Base-by-base conservation (phyloP, 768 basidiomycete species). In the Suillus sp. region DNA sequence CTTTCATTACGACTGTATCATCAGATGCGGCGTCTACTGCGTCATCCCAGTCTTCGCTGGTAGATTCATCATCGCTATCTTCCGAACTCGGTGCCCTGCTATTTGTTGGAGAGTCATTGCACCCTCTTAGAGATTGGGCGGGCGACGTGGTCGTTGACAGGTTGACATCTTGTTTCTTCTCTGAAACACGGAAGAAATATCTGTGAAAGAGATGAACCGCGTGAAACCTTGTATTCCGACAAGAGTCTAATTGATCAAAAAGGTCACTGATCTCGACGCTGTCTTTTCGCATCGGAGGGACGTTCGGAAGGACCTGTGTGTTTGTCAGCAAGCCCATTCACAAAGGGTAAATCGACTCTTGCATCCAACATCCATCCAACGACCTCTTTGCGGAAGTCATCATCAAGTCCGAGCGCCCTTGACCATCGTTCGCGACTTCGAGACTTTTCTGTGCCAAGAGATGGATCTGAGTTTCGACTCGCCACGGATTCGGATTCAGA, bases 161-260 rank as follows among this genome's bases (percentile, higher is more conserved):
- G 3, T 14, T 47, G 20, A 34, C 30, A 4, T 30, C 37, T 25
- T 0, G 30, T 20, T 13, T 38, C 62, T 32, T 66, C 37, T 25
- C 66, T 56, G 65, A 74, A 1, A 84, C 71, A 30, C 80, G 69
- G 35, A 78, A 75, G 66, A 86, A 83, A 63, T 86, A 90, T 22
- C 86, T 80, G 27, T 80, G 73, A 65, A 90, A 87, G 65, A 90
- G 72, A 69, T 85, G 82, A 0, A 78, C 84, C 0, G 88, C 88
- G 62, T 90, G 88, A 66, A 89, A 90, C 4, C 86, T 80, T 18
- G 88, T 89, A 63, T 88, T 82, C 0, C 78, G 79, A 0, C 83
- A 86, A 3, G 75, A 79, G 9, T 71, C 70, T 30, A 91, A 78
- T 61, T 90, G 85, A 56, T 88, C 84, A 45, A 76, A 71, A 32